Base-by-base conservation (phyloP, 169 alveolate species). In the Condylostoma magnum region DNA sequence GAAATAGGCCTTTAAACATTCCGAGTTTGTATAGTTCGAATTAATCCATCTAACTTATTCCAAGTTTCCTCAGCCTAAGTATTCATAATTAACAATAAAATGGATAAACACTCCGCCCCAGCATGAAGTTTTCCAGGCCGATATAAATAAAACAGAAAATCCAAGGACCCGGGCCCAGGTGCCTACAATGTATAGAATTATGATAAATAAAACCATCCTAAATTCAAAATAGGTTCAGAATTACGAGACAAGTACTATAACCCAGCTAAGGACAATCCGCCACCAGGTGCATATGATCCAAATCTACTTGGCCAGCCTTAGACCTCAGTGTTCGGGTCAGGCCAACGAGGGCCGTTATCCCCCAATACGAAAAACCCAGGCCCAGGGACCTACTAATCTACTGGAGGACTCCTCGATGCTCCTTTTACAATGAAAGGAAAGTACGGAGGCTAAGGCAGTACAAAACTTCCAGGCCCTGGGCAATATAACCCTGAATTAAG, bases 91-190 rank as follows among this genome's bases (percentile, higher is more conserved):
- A n/a, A n/a, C n/a, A n/a, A n/a, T n/a, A 18, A 51, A 15, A 55
- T 55, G 68, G n/a, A 30, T 31, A 8, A 15, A 12, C n/a, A 41
- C 12, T 55, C 68, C 10, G 47, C 68, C 18, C 68, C 68, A 27
- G 68, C 68, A 22, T 55, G 68, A 47, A 27, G 36, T 12, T 55
- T 55, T 25, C 27, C 48, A 20, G 47, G 47, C n/a, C 27, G 20
- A 31, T 55, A 12, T 15, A 30, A 15, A 43, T 15, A 2, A 15
- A 15, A 22, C 18, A 10, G 27, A 27, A 12, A 12, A 12, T 31
- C 68, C n/a, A 15, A 20, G 34, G 48, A 18, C 33, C 71, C 71
- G 8, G 71, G 71, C 31, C 71, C 71, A 18, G 71, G 71, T 0
- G 6, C 71, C 2, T 60, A 60, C 28, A 60, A 60, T 15, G 33